Evolutionary conservation across 192 early-diverging fungal species (phyloP).

Genomic region (Coemansia sp.): DNA sequence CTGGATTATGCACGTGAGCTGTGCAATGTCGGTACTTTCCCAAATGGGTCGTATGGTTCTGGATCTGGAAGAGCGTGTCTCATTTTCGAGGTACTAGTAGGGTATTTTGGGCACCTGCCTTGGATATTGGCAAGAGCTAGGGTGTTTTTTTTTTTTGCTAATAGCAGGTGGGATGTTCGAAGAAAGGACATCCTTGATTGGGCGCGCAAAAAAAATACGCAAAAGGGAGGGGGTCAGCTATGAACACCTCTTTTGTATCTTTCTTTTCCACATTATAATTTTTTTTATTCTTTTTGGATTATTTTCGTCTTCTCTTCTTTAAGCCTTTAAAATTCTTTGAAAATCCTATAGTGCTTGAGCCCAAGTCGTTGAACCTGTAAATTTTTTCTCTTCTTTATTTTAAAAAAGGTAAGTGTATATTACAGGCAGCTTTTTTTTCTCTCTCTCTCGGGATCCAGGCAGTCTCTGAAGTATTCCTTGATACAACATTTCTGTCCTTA

Average conservation of each 20-base stretch:
- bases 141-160: background rate
- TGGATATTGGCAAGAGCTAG: background rate
- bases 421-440: background rate
- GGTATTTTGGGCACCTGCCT: background rate
- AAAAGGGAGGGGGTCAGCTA: background rate
- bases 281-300: slow-evolving; percentile 7
- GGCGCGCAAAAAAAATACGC: background rate
- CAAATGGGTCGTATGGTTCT: background rate
- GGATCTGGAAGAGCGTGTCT: background rate
- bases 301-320: background rate
- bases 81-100: background rate
- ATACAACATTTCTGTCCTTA: background rate
- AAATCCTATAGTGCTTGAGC: slow-evolving; percentile 6
- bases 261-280: slow-evolving; percentile 1
- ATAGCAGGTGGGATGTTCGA: background rate
- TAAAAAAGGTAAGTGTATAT: background rate
- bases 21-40: background rate
- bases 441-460: background rate
- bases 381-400: background rate
- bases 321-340: slow-evolving; percentile 1
- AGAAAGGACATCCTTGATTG: background rate
- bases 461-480: background rate
- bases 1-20: background rate
- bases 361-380: background rate
- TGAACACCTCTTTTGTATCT: background rate